Base-by-base conservation (phyloP, 306 rosid species). In the Potentilla sterilis region DNA sequence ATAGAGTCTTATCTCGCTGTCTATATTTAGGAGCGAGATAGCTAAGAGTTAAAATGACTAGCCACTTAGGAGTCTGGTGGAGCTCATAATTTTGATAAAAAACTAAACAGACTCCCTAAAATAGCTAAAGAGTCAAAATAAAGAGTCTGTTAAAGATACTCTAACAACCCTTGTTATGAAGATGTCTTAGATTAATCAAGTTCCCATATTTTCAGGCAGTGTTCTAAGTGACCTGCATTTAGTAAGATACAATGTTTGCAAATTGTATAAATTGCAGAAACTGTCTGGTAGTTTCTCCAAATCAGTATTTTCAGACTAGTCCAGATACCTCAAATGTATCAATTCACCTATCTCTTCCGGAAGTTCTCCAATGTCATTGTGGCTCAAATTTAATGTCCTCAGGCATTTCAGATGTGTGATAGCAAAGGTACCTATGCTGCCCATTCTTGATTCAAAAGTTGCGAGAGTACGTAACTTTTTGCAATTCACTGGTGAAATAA, bases 171-270 rank as follows among this genome's bases (percentile, higher is more conserved):
- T 37, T 4, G 2, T 19, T 22, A 54, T 55, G 7, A 43, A 72
- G 42, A 38, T 72, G 75, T 7, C 65, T 19, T 72, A 54, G n/a
- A 44, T 55, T 54, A 40, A 38, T 43, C 32, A 72, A 61, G 28
- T 72, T 72, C 47, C 49, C 16, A 72, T n/a, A 10, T 38, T 44
- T 12, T 38, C 16, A 21, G 76, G 66, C 38, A 72, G 66, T 2
- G 10, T 11, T 14, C 3, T 6, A 18, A 4, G 2, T 0, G 0
- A 0, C 0, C 0, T 0, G 67, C 67, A 61, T 0, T 0, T 1
- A 32, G 0, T 4, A 32, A 32, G 7, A 11, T 35, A 4, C 67
- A 61, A 61, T 9, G 41, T 61, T 61, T 61, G 41, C 41, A 61
- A 34, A 55, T 72, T 54, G 51, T 52, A 37, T 13, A 73, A 40